These are phyloP conservation scores for Atkinsonella hypoxylon DNA, from an alignment of 2,329 filamentous ascomycete genomes.

Conservation along the genomic window DNA sequence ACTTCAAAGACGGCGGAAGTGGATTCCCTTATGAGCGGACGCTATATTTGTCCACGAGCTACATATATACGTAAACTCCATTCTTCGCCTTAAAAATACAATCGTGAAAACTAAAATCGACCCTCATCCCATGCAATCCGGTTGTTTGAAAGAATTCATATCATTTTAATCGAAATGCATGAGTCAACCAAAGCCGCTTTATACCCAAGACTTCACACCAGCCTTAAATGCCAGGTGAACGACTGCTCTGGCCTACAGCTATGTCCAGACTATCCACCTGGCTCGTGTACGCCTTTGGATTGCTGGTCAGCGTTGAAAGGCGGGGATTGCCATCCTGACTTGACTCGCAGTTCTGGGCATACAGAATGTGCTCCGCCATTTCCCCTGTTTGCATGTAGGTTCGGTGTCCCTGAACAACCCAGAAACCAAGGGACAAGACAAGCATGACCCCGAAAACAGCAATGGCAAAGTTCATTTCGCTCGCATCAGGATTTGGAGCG, in stretches of 20 bases:
- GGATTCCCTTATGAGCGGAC: background rate
- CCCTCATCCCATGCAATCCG: background rate
- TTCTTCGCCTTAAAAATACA: background rate
- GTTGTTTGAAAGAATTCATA: too few relatives aligned
- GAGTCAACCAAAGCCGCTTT: background rate
- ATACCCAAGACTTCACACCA: background rate
- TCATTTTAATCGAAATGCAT: too few relatives aligned
- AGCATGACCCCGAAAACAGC: slow-evolving; percentile 45
- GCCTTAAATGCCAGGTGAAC: background rate
- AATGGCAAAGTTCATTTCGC: slow-evolving; percentile 47
- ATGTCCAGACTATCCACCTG: background rate
- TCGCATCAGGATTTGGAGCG: slow-evolving; percentile 28
- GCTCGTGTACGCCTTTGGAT: background rate
- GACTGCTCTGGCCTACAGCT: background rate
- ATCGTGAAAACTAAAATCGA: background rate
- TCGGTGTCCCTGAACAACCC: slow-evolving; percentile 33
- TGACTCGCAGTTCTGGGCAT: slow-evolving; percentile 3
- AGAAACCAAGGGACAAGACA: slow-evolving; percentile 35
- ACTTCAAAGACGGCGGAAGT: background rate
- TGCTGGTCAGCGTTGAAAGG: background rate
- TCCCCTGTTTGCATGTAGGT: slow-evolving; percentile 13
- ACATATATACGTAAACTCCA: background rate
- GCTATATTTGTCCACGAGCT: background rate
- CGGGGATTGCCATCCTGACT: background rate
- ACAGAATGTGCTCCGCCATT: slow-evolving; percentile 10